A percentile compares a stretch with the other conserved stretches of the same genome.
Evolutionary conservation across 352 stramenopile species (phyloP).

Genomic region (Phytopythium aichiense): DNA sequence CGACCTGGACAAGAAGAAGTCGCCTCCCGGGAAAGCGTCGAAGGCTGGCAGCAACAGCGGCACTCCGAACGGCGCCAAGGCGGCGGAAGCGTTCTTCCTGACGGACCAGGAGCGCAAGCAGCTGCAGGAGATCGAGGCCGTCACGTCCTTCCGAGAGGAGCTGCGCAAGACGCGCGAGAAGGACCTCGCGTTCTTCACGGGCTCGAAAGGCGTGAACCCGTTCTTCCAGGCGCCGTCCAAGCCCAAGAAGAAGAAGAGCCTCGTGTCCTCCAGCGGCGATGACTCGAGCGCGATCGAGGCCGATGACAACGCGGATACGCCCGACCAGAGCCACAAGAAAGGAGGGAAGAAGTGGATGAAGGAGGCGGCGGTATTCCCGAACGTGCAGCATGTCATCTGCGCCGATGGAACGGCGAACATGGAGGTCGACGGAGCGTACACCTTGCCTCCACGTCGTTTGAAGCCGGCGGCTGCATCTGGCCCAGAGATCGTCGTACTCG

Average conservation of each 20-base stretch:
- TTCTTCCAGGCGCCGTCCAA: slow-evolving; percentile 53
- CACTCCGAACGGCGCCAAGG: slow-evolving; percentile 9
- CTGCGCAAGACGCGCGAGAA: slow-evolving; percentile 61
- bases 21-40: slow-evolving; percentile 16
- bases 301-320: slow-evolving; percentile 6
- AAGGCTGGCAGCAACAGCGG: slow-evolving; percentile 7
- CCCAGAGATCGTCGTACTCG: slow-evolving; percentile 22
- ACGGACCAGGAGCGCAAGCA: slow-evolving; percentile 62
- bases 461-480: neutral
- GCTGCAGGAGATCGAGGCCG: slow-evolving; percentile 63
- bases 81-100: slow-evolving; percentile 58
- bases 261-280: slow-evolving; percentile 6
- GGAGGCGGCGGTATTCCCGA: slow-evolving; percentile 30
- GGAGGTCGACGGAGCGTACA: slow-evolving; percentile 5
- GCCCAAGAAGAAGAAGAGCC: slow-evolving; percentile 19
- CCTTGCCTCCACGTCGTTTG: slow-evolving; percentile 10
- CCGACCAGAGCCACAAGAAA: slow-evolving; percentile 6
- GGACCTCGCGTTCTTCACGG: slow-evolving; percentile 67
- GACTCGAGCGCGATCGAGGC: slow-evolving; percentile 27
- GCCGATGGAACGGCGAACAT: slow-evolving; percentile 13
- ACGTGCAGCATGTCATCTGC: slow-evolving; percentile 36
- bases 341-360: slow-evolving; percentile 32
- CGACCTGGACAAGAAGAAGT: slow-evolving; percentile 56
- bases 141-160: slow-evolving; percentile 59
- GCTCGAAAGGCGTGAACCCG: slow-evolving; percentile 41